phyloP scores from a whole-genome alignment of 805 yeast species.

The Cyberlindnera xishuangbannaensis region DNA sequence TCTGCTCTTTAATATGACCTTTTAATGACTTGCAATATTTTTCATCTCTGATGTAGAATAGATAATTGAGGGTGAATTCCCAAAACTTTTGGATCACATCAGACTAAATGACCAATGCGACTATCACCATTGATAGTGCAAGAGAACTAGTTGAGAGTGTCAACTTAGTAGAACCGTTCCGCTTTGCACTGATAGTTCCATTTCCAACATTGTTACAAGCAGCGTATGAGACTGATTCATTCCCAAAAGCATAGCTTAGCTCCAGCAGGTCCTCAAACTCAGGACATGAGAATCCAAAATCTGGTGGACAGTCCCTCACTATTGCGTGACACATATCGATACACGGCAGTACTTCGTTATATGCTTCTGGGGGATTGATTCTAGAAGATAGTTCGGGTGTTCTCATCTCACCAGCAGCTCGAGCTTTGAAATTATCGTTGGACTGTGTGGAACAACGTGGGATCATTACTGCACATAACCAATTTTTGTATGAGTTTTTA shows the following conservation, averaged over 20 bases:
- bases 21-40: no score
- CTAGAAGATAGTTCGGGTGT: conserved; percentile 49
- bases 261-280: conserved; percentile 15
- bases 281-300: conserved; percentile 75
- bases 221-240: conserved; percentile 17
- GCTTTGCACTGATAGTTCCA: no score
- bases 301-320: conserved; percentile 79
- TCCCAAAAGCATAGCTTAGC: conserved; percentile 27
- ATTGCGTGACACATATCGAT: conserved; percentile 71
- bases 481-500: conserved; percentile 59
- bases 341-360: conserved; percentile 85
- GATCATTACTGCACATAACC: conserved; percentile 87
- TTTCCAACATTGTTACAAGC: conserved; percentile 40
- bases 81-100: no score
- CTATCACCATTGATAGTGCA: no score
- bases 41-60: no score
- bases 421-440: conserved; percentile 36
- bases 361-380: conserved; percentile 48
- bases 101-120: no score
- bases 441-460: conserved; percentile 72
- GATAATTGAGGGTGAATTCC: no score
- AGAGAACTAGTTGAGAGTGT: no score
- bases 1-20: no score
- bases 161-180: no score
- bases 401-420: conserved; percentile 51